phyloP scores from a whole-genome alignment of 2,329 filamentous ascomycete genomes.

The Aspergillus sp. region DNA sequence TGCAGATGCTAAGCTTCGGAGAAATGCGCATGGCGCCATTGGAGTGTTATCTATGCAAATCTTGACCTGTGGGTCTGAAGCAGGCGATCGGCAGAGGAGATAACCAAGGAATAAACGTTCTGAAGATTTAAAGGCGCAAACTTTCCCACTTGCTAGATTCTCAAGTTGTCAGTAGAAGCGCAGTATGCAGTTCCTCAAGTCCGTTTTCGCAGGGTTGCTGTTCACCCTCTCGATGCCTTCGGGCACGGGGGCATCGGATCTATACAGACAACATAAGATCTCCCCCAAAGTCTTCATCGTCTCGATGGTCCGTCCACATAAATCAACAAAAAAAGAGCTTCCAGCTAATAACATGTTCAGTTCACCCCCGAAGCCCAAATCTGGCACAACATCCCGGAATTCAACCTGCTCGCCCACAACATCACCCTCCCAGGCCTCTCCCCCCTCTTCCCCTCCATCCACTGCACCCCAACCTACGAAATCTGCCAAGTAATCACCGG shows the following conservation, averaged over 20 bases:
- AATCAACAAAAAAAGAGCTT: not conserved
- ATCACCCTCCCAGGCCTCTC: constrained; percentile 63
- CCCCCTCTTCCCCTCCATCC: constrained; percentile 62
- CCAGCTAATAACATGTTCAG: constrained; percentile 37
- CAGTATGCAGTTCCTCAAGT: constrained; percentile 17
- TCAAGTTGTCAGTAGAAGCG: not conserved
- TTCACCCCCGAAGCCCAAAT: constrained; percentile 61
- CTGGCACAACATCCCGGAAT: constrained; percentile 60
- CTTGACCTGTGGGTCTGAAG: not conserved
- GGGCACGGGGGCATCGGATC: not conserved
- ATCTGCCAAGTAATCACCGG: constrained; percentile 71
- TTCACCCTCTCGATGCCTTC: constrained; percentile 14
- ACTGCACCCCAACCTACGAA: constrained; percentile 60
- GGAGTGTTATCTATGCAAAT: not conserved
- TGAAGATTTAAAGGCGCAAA: not conserved
- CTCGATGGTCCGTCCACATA: constrained; percentile 35
- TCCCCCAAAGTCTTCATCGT: constrained; percentile 45
- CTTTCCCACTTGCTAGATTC: not conserved
- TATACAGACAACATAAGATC: constrained; percentile 20
- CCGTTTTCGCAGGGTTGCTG: constrained; percentile 15
- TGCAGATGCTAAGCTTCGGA: not conserved
- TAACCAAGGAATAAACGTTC: not conserved
- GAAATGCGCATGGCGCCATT: not conserved
- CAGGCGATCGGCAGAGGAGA: not conserved
- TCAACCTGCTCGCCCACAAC: constrained; percentile 57